Conservation (phyloP, 305 asterid species). For the Fraxinus angustifolia region DNA sequence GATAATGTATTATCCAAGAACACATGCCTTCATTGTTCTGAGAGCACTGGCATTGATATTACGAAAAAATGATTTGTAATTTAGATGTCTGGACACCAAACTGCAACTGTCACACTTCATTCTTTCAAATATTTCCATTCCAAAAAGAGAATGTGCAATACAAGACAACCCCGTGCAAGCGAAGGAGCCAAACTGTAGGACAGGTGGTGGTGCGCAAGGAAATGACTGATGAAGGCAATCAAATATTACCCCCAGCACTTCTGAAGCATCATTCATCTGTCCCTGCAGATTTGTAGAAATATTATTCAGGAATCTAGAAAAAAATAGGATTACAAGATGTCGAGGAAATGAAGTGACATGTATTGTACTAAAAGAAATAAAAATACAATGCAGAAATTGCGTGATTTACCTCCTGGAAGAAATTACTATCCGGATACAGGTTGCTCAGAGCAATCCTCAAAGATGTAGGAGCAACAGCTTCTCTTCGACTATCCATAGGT, state of each 20-base stretch:
- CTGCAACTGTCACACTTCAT: constrained; percentile 79
- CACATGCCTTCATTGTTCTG: constrained; percentile 76
- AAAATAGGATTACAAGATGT: neutral
- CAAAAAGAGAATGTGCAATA: constrained; percentile 77
- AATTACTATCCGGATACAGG: constrained; percentile 77
- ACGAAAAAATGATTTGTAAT: constrained; percentile 78
- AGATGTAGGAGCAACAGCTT: constrained; percentile 83
- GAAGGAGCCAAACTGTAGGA: constrained; percentile 11
- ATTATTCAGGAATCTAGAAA: neutral
- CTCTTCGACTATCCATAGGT: constrained; percentile 49
- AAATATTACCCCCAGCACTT: constrained; percentile 78
- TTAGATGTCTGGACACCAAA: constrained; percentile 74
- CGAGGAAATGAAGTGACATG: neutral
- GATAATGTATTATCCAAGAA: constrained; percentile 15
- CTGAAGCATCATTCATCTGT: constrained; percentile 97
- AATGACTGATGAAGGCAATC: constrained; percentile 80
- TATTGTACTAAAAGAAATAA: neutral
- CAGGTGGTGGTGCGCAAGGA: constrained; percentile 34
- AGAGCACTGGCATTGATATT: constrained; percentile 88
- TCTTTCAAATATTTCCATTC: constrained; percentile 80
- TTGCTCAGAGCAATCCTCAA: constrained; percentile 89
- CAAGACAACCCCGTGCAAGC: constrained; percentile 56
- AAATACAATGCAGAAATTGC: constrained; percentile 7
- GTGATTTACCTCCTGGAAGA: constrained; percentile 78
- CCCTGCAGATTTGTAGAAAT: constrained; percentile 45